Conservation (phyloP, 129 eudicot genomes). For the Scalesia atractyloides region DNA sequence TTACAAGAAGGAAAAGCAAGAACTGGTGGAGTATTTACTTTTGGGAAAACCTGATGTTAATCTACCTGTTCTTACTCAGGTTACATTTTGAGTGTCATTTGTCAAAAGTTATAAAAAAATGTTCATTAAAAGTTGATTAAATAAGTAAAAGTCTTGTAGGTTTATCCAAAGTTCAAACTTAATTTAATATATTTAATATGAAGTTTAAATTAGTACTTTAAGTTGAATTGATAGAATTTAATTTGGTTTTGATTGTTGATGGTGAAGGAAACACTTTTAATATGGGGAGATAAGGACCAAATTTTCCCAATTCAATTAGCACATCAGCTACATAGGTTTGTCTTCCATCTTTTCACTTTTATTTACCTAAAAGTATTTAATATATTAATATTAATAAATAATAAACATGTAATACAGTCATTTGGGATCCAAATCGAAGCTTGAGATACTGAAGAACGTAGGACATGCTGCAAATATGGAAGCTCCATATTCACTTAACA, state of each 20-base stretch:
- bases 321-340: slow-evolving; percentile 55
- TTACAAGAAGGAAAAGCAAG: slow-evolving; percentile 48
- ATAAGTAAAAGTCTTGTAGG: too few species aligned
- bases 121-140: neutral
- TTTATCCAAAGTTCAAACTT: neutral
- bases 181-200: neutral
- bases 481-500: slow-evolving; percentile 47
- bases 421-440: slow-evolving; percentile 55
- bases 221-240: neutral
- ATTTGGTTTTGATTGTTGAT: neutral
- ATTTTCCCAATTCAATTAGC: slow-evolving; percentile 57
- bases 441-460: slow-evolving; percentile 53
- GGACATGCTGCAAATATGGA: slow-evolving; percentile 76
- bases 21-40: slow-evolving; percentile 55
- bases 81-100: slow-evolving; percentile 19
- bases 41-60: slow-evolving; percentile 28
- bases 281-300: slow-evolving; percentile 80
- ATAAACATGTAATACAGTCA: slow-evolving; percentile 37
- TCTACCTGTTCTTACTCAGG: slow-evolving; percentile 54
- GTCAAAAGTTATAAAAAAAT: neutral
- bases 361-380: neutral
- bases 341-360: neutral
- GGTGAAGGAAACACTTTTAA: slow-evolving; percentile 66
- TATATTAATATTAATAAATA: too few species aligned
- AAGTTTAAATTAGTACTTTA: neutral